A percentile compares a stretch with the other conserved stretches of the same genome.
These are phyloP conservation scores for Takashimella koratensis DNA, from an alignment of 1,284 basidiomycete species.

Conservation along the genomic window DNA sequence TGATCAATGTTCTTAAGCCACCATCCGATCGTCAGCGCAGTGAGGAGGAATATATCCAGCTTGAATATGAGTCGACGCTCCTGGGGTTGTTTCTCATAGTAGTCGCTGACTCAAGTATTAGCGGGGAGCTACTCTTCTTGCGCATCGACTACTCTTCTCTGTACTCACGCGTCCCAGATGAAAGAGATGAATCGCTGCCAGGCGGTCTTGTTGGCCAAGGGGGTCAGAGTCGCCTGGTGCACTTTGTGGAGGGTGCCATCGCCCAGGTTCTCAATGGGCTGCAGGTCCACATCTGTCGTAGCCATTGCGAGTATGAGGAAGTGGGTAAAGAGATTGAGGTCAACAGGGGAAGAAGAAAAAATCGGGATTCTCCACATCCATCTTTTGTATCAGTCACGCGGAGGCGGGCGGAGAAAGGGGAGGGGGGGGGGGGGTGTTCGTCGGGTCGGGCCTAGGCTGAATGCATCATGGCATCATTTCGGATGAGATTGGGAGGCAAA, in stretches of 20 bases:
- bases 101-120: slow-evolving; percentile 19
- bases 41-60: slow-evolving; percentile 20
- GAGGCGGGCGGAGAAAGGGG: too few relatives aligned
- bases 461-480: too few relatives aligned
- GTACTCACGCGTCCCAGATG: slow-evolving; percentile 1
- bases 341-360: too few relatives aligned
- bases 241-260: background rate
- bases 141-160: too few relatives aligned
- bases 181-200: background rate
- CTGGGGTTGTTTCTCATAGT: slow-evolving; percentile 21
- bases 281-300: background rate
- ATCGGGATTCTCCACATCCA: too few relatives aligned
- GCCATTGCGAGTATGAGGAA: too few relatives aligned
- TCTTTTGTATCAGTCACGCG: too few relatives aligned
- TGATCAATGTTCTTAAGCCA: slow-evolving; percentile 19
- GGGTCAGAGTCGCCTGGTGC: background rate
- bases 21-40: slow-evolving; percentile 15
- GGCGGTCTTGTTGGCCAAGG: background rate
- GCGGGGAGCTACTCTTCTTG: too few relatives aligned
- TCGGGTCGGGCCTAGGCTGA: too few relatives aligned
- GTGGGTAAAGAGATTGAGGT: too few relatives aligned
- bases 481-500: too few relatives aligned
- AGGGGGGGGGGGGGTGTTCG: too few relatives aligned
- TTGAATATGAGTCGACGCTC: slow-evolving; percentile 23
- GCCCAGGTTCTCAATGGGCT: background rate